Evolutionary conservation across 805 yeast genomes (phyloP).

Genomic region (Yarrowia porcina): DNA sequence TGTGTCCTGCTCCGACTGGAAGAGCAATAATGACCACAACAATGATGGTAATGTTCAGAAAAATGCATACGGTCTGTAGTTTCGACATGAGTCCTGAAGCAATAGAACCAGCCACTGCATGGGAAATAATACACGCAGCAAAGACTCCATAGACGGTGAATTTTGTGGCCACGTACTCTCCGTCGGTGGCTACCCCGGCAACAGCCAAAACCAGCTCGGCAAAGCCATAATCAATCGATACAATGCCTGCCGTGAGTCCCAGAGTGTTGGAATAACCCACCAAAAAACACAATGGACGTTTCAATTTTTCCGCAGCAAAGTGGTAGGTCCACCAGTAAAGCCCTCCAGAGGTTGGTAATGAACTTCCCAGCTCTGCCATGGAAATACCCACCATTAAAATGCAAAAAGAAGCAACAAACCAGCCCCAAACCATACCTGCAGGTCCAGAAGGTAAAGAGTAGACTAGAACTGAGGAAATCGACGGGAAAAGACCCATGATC

Average conservation of each 20-base stretch:
- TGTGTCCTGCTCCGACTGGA: conserved; percentile 31
- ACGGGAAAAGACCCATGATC: conserved; percentile 63
- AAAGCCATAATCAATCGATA: conserved; percentile 68
- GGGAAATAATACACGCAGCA: conserved; percentile 56
- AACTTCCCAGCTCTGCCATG: conserved; percentile 63
- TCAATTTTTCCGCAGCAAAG: conserved; percentile 56
- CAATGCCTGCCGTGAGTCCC: conserved; percentile 62
- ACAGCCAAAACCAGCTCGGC: conserved; percentile 51
- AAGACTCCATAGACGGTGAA: conserved; percentile 62
- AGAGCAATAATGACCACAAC: conserved; percentile 42
- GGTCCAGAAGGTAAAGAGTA: conserved; percentile 62
- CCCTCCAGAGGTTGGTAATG: conserved; percentile 76
- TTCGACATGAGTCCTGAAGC: conserved; percentile 56
- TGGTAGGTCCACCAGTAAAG: conserved; percentile 65
- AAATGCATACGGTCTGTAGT: conserved; percentile 58
- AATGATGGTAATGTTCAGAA: conserved; percentile 51
- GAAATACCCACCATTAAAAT: conserved; percentile 57
- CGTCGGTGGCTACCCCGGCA: conserved; percentile 47
- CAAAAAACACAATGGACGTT: conserved; percentile 53
- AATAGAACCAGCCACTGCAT: conserved; percentile 51
- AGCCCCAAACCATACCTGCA: conserved; percentile 67
- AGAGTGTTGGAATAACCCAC: conserved; percentile 67
- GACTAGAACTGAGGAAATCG: conserved; percentile 54
- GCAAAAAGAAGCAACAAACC: conserved; percentile 57
- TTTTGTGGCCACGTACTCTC: conserved; percentile 51